A percentile compares a stretch with the other conserved stretches of the same genome.
These are phyloP conservation scores for Tetrahymena borealis DNA, from an alignment of 73 alveolate genomes.

Conservation along the genomic window DNA sequence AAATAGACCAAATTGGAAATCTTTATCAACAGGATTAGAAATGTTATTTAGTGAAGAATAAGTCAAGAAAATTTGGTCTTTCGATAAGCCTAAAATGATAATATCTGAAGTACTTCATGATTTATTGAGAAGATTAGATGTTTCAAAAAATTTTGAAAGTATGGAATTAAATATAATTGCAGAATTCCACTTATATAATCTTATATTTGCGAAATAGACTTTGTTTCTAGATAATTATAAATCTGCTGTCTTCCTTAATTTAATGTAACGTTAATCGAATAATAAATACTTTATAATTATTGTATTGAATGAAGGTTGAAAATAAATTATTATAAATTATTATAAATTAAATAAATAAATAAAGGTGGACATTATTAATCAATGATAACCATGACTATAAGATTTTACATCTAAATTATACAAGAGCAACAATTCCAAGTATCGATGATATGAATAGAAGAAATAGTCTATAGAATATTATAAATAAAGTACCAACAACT, in stretches of 20 bases:
- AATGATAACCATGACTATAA: background rate
- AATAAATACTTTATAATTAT: no score
- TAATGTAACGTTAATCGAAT: background rate
- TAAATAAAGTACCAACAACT: background rate
- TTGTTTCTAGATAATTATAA: background rate
- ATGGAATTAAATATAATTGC: background rate
- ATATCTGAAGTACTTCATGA: background rate
- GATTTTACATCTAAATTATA: background rate
- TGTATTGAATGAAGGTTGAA: no score
- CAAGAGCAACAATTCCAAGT: background rate
- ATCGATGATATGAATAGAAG: background rate
- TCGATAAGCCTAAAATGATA: background rate
- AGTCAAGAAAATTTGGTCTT: background rate
- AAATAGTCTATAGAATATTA: background rate
- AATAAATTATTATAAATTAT: background rate
- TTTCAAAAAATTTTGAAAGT: background rate
- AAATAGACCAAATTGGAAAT: background rate
- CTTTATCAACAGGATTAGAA: background rate
- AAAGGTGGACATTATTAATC: background rate
- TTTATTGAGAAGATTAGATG: background rate
- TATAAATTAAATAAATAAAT: background rate
- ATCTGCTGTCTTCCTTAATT: background rate
- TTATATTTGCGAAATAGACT: background rate
- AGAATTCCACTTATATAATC: background rate
- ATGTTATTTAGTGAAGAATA: background rate